These are phyloP conservation scores for Auricularia cornea DNA, from an alignment of 768 basidiomycete genomes.

Conservation along the genomic window DNA sequence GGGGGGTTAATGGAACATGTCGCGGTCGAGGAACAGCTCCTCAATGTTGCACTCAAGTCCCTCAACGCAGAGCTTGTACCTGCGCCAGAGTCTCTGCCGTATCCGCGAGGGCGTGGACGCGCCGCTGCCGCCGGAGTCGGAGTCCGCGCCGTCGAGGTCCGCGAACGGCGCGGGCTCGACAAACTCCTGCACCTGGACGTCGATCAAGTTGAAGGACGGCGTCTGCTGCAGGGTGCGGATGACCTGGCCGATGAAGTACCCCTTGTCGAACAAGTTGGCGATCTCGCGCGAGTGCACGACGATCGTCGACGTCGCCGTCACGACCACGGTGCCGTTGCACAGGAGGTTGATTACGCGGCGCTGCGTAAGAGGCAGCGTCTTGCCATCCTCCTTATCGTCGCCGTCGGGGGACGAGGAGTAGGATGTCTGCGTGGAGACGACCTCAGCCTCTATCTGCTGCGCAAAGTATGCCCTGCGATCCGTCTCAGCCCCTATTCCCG, in stretches of 20 bases:
- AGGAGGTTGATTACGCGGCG: slow-evolving; percentile 57
- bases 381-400: neutral
- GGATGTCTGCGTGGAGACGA: slow-evolving; percentile 45
- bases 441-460: slow-evolving; percentile 48
- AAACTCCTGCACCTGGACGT: slow-evolving; percentile 39
- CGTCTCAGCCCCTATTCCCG: neutral
- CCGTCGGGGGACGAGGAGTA: neutral
- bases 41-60: slow-evolving; percentile 60
- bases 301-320: slow-evolving; percentile 58
- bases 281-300: slow-evolving; percentile 45
- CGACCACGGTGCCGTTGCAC: slow-evolving; percentile 46
- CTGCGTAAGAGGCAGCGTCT: slow-evolving; percentile 41
- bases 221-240: slow-evolving; percentile 45
- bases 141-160: neutral
- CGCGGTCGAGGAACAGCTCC: slow-evolving; percentile 59
- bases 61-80: slow-evolving; percentile 47
- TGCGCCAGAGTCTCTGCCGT: slow-evolving; percentile 37
- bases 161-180: slow-evolving; percentile 7
- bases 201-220: slow-evolving; percentile 51
- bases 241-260: slow-evolving; percentile 61
- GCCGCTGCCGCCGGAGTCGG: neutral
- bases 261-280: slow-evolving; percentile 57
- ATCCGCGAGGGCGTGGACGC: neutral
- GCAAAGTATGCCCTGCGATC: slow-evolving; percentile 52
- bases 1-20: slow-evolving; percentile 41